Evolutionary conservation across 495 filamentous ascomycete genomes (phyloP).

Genomic region (Penicillium herquei): DNA sequence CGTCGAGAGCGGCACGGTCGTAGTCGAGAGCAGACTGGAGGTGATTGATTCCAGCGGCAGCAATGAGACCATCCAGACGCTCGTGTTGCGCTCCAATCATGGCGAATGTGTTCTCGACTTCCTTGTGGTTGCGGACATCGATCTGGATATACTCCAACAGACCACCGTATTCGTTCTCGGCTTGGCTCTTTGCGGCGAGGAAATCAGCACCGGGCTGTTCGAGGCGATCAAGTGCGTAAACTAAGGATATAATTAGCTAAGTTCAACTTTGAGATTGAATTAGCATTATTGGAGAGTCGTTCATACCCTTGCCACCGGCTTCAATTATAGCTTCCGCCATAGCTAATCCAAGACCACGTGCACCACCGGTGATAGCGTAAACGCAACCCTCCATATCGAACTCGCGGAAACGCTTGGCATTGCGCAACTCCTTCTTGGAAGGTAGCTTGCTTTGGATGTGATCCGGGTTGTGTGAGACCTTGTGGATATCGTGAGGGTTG

Average conservation of each 20-base stretch:
- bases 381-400: conserved; percentile 59
- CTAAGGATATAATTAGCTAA: conserved; percentile 27
- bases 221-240: conserved; percentile 63
- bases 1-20: conserved; percentile 58
- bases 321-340: conserved; percentile 70
- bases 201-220: conserved; percentile 51
- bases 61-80: conserved; percentile 73
- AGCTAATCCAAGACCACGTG: conserved; percentile 60
- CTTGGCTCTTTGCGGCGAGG: conserved; percentile 46
- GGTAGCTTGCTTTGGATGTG: conserved; percentile 39
- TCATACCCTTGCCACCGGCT: conserved; percentile 61
- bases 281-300: no score
- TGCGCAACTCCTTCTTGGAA: conserved; percentile 17
- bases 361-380: conserved; percentile 62
- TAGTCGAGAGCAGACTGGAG: conserved; percentile 70
- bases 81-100: conserved; percentile 52
- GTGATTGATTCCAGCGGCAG: conserved; percentile 79
- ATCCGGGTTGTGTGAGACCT: conserved; percentile 20
- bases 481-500: conserved; percentile 18
- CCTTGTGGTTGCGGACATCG: conserved; percentile 59
- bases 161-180: conserved; percentile 49
- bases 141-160: conserved; percentile 59
- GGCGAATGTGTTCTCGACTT: conserved; percentile 53
- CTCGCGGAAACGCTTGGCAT: conserved; percentile 37
- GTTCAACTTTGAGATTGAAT: background rate